Evolutionary conservation across 192 early-diverging fungal genomes (phyloP).

Genomic region (Irineochytrium annulatum): DNA sequence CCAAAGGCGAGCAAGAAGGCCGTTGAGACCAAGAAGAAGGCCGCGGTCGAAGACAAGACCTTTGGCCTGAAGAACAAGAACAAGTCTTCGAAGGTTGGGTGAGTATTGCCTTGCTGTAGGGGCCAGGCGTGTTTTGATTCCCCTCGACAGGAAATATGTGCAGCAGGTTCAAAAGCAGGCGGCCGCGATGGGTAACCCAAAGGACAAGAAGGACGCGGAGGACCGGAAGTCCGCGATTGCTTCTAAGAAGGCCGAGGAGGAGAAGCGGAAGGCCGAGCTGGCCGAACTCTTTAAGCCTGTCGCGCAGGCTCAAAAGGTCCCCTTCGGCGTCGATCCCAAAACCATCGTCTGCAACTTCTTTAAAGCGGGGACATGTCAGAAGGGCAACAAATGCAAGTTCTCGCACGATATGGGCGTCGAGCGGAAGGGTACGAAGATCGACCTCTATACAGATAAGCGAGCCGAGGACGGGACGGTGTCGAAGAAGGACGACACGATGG

Average conservation of each 20-base stretch:
- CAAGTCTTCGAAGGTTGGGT: slow-evolving; percentile 81
- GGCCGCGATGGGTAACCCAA: slow-evolving; percentile 40
- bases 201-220: slow-evolving; percentile 61
- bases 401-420: slow-evolving; percentile 90
- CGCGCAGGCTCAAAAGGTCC: slow-evolving; percentile 84
- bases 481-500: slow-evolving; percentile 75
- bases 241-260: slow-evolving; percentile 73
- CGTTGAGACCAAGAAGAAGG: slow-evolving; percentile 67
- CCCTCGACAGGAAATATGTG: slow-evolving; percentile 61
- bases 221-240: slow-evolving; percentile 55
- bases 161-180: slow-evolving; percentile 85
- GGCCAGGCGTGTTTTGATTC: not conserved
- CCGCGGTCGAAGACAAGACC: slow-evolving; percentile 91
- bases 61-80: slow-evolving; percentile 99
- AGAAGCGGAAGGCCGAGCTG: slow-evolving; percentile 85
- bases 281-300: slow-evolving; percentile 88
- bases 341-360: slow-evolving; percentile 89
- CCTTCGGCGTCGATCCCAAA: slow-evolving; percentile 95
- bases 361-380: slow-evolving; percentile 87
- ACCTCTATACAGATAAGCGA: slow-evolving; percentile 89
- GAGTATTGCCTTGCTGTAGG: not conserved
- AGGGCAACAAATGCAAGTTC: slow-evolving; percentile 93
- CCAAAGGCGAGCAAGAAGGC: slow-evolving; percentile 69
- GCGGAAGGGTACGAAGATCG: slow-evolving; percentile 85
- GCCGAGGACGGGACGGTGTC: slow-evolving; percentile 51